Base-by-base conservation (phyloP, 176 grass and related monocot genomes). In the Metroxylon sagu region DNA sequence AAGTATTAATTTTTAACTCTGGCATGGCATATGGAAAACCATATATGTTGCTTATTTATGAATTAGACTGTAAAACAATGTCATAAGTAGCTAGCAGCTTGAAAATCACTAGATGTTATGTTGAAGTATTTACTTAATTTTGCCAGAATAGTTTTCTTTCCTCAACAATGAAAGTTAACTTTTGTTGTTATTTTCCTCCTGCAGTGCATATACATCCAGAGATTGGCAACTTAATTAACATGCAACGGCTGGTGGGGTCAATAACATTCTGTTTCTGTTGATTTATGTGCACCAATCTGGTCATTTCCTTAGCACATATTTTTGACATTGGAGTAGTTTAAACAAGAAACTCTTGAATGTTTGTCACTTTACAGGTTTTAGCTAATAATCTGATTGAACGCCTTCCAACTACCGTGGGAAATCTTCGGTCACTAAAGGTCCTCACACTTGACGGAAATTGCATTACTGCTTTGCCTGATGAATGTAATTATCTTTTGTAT, bases 361-460 rank as follows among this genome's bases (percentile, higher is more conserved):
- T 53, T 54, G 16, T 51, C 21, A 18, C 73, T 76, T 29, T 83
- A 55, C 80, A 97, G 93, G 76, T 91, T 71, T 88, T 97, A 82
- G 72, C 84, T 54, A 74, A 72, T 61, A 97, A 97, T 76, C 70
- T 85, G 69, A 76, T 97, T 48, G 84, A 91, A 74, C 78, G 29
- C 55, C 71, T 97, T 65, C 87, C 87, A 14, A 72, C 75, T 78
- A 97, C 90, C 67, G 78, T 97, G 75, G 87, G 93, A 76, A 73
- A 78, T 73, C 74, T 97, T 58, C 72, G 58, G 56, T 83, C 80
- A 29, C 72, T 97, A 49, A 97, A 97, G 80, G 70, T 88, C 77
- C 65, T 97, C 48, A 85, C 78, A n/a, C 87, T 97, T 61, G 93
- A 97, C 73, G 75, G 93, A 82, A 91, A 97, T 80, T 83, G 35